Percentiles rank a stretch among this genome's conserved stretches.
Evolutionary conservation across 2,329 filamentous ascomycete genomes (phyloP).

Genomic region (Stagonosporopsis rhizophila): DNA sequence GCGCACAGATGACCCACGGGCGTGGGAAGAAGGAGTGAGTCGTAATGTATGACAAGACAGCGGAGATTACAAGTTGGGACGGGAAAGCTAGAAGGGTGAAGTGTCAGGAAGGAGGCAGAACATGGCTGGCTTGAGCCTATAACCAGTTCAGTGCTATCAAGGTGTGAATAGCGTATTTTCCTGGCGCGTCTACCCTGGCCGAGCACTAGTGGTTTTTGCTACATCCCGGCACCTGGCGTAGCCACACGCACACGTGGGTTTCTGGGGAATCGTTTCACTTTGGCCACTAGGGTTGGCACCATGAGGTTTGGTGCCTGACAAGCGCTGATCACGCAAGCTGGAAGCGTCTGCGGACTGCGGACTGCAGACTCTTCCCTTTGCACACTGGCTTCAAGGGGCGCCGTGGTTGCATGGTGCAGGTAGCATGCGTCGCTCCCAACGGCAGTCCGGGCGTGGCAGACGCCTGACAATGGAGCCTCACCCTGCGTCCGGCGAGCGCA

Average conservation of each 20-base stretch:
- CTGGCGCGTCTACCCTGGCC: conserved; percentile 31
- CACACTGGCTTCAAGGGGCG: neutral
- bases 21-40: conserved; percentile 20
- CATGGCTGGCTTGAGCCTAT: conserved; percentile 46
- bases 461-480: conserved; percentile 19
- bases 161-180: conserved; percentile 38
- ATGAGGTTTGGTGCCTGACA: conserved; percentile 30
- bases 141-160: conserved; percentile 41
- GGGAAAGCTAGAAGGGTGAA: conserved; percentile 21
- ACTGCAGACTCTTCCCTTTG: conserved; percentile 15
- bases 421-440: conserved; percentile 17
- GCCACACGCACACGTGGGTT: conserved; percentile 47
- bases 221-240: conserved; percentile 41
- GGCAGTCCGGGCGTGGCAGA: conserved; percentile 28
- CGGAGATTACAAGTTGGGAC: conserved; percentile 28
- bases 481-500: conserved; percentile 26
- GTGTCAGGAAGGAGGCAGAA: conserved; percentile 31
- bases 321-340: conserved; percentile 26
- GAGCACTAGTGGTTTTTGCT: conserved; percentile 36
- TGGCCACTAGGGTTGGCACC: conserved; percentile 30
- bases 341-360: conserved; percentile 6
- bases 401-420: neutral
- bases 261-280: conserved; percentile 50
- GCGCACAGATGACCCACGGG: conserved; percentile 35
- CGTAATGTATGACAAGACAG: conserved; percentile 23